Evolutionary conservation across 306 rosid species (phyloP).

Genomic region (Biancaea sappan): DNA sequence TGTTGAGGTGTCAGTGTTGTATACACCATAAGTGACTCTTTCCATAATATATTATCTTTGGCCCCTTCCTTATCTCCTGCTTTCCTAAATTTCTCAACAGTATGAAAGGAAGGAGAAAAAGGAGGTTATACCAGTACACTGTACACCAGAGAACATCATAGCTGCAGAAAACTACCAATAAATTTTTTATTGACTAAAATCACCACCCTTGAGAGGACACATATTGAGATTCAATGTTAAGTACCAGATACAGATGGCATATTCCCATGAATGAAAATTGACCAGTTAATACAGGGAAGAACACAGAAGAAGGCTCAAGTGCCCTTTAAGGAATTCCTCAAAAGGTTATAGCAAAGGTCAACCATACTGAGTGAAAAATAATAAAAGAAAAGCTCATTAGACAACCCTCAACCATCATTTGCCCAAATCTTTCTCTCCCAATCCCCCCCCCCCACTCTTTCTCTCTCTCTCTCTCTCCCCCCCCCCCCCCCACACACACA

Average conservation of each 20-base stretch:
- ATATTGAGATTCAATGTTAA: background rate
- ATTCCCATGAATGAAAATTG: background rate
- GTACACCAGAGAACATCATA: background rate
- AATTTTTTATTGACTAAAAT: background rate
- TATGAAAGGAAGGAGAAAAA: background rate
- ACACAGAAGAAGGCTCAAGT: background rate
- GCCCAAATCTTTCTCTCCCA: background rate
- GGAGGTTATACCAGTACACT: background rate
- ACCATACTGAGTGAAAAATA: background rate
- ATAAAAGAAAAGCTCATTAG: background rate
- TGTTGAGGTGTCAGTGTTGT: background rate
- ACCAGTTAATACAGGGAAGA: background rate
- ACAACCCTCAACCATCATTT: background rate
- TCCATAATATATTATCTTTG: background rate
- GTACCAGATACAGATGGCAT: background rate
- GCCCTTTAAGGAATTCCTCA: background rate
- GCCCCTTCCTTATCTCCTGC: no score
- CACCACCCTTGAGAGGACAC: background rate
- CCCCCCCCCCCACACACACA: background rate
- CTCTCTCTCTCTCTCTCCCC: no score
- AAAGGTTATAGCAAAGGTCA: background rate
- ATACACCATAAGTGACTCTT: background rate
- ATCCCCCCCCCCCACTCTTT: background rate
- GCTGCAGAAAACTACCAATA: background rate
- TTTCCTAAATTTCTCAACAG: background rate